A percentile compares a stretch with the other conserved stretches of the same genome.
phyloP scores from a whole-genome alignment of 768 basidiomycete genomes.

The Kwoniella mangroviensis region DNA sequence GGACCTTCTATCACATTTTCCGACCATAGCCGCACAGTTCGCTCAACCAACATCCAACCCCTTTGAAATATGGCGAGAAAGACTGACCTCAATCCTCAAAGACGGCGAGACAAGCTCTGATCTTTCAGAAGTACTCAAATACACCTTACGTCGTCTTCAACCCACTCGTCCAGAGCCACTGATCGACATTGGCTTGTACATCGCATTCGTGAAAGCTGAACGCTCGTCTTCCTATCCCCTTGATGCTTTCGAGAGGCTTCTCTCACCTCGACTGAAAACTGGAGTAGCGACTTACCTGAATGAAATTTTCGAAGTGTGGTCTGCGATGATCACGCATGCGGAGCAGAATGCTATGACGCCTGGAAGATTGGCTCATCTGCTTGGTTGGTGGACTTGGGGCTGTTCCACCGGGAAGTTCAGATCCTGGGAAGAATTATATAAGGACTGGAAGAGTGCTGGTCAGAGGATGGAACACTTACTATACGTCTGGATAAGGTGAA shows the following conservation, averaged over 20 bases:
- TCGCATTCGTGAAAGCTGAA: slow-evolving; percentile 38
- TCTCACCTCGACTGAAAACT: slow-evolving; percentile 18
- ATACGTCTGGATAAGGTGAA: slow-evolving; percentile 49
- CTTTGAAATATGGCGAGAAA: slow-evolving; percentile 19
- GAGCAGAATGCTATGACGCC: slow-evolving; percentile 32
- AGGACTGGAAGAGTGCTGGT: slow-evolving; percentile 35
- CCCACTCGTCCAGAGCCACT: neutral
- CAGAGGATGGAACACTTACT: slow-evolving; percentile 38
- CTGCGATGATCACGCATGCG: slow-evolving; percentile 27
- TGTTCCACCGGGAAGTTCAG: neutral
- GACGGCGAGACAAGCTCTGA: slow-evolving; percentile 11
- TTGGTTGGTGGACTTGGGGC: slow-evolving; percentile 43
- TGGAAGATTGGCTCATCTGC: slow-evolving; percentile 26
- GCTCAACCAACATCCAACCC: slow-evolving; percentile 15
- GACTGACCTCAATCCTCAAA: slow-evolving; percentile 7
- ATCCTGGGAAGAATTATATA: slow-evolving; percentile 38
- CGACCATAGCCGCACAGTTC: slow-evolving; percentile 26
- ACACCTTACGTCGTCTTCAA: slow-evolving; percentile 25
- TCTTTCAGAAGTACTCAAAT: slow-evolving; percentile 34
- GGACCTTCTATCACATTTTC: slow-evolving; percentile 21
- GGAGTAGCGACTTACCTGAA: slow-evolving; percentile 17
- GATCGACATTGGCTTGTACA: slow-evolving; percentile 24
- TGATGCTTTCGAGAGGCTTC: slow-evolving; percentile 26
- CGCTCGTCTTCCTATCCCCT: slow-evolving; percentile 32
- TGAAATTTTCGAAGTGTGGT: slow-evolving; percentile 41